Evolutionary conservation across 2,329 filamentous ascomycete genomes (phyloP).

Genomic region (Microthyrium microscopicum): DNA sequence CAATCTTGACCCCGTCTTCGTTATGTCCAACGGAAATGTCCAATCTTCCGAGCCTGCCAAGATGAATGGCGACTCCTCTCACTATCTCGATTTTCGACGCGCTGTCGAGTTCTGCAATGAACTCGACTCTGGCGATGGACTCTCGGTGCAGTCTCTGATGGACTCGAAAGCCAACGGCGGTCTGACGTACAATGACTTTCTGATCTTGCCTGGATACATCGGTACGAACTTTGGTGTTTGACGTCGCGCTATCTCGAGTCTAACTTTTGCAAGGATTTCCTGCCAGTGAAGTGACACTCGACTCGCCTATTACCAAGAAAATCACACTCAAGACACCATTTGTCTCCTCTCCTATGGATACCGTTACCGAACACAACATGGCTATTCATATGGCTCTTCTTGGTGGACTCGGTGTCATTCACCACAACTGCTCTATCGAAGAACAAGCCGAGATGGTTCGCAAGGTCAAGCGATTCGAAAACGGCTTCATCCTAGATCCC

Average conservation of each 20-base stretch:
- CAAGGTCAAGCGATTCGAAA: conserved; percentile 98
- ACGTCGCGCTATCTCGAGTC: conserved; percentile 7
- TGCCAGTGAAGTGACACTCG: conserved; percentile 72
- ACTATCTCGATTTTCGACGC: no score
- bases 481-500: conserved; percentile 94
- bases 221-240: conserved; percentile 32
- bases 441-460: conserved; percentile 97
- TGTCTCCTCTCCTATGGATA: conserved; percentile 98
- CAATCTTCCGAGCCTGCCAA: no score
- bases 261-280: conserved; percentile 49
- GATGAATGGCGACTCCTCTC: no score
- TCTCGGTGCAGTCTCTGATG: conserved; percentile 71
- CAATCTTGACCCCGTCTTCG: no score
- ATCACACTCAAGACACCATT: conserved; percentile 94
- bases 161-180: conserved; percentile 86
- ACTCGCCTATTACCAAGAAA: conserved; percentile 85
- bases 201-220: conserved; percentile 92
- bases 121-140: no score
- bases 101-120: no score
- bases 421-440: conserved; percentile 98
- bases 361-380: conserved; percentile 98
- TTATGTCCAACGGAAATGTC: no score
- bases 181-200: conserved; percentile 97
- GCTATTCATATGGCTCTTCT: conserved; percentile 91
- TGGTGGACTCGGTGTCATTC: conserved; percentile 82